Percentiles rank a stretch among this genome's conserved stretches.
Evolutionary conservation across 2,329 filamentous ascomycete species (phyloP).

Genomic region (Trichoderma citrinoviride): DNA sequence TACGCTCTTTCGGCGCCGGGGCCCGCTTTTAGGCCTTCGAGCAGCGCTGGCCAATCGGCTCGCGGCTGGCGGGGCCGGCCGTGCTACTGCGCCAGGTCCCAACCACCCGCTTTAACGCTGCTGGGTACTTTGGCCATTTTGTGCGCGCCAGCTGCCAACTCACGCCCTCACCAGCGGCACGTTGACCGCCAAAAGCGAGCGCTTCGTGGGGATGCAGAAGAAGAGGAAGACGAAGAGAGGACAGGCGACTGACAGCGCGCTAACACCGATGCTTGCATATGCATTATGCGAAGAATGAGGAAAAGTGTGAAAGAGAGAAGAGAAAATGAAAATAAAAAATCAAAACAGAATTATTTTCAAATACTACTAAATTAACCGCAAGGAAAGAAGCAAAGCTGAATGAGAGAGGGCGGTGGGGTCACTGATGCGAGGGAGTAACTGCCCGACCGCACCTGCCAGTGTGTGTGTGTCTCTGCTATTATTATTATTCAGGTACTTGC

Average conservation of each 20-base stretch:
- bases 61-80: slow-evolving; percentile 12
- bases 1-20: not conserved
- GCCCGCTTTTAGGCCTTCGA: slow-evolving; percentile 2
- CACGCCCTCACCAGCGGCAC: not conserved
- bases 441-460: too few relatives aligned
- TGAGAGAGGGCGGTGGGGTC: slow-evolving; percentile 11
- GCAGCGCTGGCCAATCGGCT: slow-evolving; percentile 4
- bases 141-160: slow-evolving; percentile 7
- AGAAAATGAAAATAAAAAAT: not conserved
- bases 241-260: not conserved
- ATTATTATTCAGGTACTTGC: too few relatives aligned
- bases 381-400: not conserved
- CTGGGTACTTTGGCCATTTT: not conserved
- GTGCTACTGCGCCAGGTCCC: slow-evolving; percentile 15
- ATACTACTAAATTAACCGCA: not conserved
- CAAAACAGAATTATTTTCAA: not conserved
- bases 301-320: not conserved
- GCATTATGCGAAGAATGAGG: slow-evolving; percentile 14
- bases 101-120: slow-evolving; percentile 14
- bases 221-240: not conserved
- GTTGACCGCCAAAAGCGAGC: slow-evolving; percentile 18
- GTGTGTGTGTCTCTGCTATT: too few relatives aligned
- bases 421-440: not conserved
- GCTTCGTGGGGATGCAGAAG: not conserved
- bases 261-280: slow-evolving; percentile 3